Evolutionary conservation across 495 filamentous ascomycete genomes (phyloP).

Genomic region (Evernia prunastri): DNA sequence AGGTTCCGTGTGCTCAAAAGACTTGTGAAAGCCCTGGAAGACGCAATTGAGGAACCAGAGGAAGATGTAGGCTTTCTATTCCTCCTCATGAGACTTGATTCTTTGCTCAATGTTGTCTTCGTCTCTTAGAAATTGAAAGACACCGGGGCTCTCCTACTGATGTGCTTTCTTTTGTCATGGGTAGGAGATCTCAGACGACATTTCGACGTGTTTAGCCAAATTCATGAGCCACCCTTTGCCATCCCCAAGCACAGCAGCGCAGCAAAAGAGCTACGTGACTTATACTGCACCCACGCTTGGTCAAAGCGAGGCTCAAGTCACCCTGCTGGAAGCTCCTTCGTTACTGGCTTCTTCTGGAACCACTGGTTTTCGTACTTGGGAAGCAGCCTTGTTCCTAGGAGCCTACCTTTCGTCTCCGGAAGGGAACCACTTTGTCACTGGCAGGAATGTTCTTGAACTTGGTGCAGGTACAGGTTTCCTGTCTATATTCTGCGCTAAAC

Average conservation of each 20-base stretch:
- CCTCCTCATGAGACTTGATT: slow-evolving; percentile 7
- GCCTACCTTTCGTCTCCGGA: slow-evolving; percentile 54
- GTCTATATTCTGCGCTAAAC: slow-evolving; percentile 70
- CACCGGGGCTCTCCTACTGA: slow-evolving; percentile 13
- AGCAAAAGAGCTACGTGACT: slow-evolving; percentile 68
- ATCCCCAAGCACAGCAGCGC: slow-evolving; percentile 54
- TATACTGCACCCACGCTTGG: slow-evolving; percentile 50
- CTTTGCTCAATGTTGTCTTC: slow-evolving; percentile 14
- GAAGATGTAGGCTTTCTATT: slow-evolving; percentile 61
- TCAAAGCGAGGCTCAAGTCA: slow-evolving; percentile 36
- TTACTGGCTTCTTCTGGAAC: slow-evolving; percentile 70
- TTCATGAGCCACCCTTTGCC: slow-evolving; percentile 55
- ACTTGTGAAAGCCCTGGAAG: slow-evolving; percentile 58
- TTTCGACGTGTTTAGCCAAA: slow-evolving; percentile 54
- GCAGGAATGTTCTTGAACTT: slow-evolving; percentile 70
- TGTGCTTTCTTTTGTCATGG: slow-evolving; percentile 20
- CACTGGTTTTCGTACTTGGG: slow-evolving; percentile 89
- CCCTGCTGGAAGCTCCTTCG: slow-evolving; percentile 62
- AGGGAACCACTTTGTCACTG: slow-evolving; percentile 41
- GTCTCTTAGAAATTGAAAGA: not conserved
- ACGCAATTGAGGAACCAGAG: slow-evolving; percentile 65
- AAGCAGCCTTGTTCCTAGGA: slow-evolving; percentile 80
- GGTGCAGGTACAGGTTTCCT: slow-evolving; percentile 86
- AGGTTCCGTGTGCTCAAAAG: slow-evolving; percentile 65
- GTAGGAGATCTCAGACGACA: slow-evolving; percentile 70